Conservation (phyloP, 805 yeast genomes). For the Metschnikowia chrysomelidarum region DNA sequence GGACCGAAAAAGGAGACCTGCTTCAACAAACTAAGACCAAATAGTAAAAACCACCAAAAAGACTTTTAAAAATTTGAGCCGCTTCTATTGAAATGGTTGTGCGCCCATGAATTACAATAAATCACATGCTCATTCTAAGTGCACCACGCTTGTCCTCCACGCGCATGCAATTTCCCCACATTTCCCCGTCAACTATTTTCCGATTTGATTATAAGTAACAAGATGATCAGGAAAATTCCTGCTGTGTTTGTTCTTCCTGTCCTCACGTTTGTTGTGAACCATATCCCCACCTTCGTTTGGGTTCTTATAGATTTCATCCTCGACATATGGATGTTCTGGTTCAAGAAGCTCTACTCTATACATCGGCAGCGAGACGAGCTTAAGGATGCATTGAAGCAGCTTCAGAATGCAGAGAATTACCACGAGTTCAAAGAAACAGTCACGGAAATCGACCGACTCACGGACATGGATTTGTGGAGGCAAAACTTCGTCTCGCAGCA, state of each 20-base stretch:
- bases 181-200: neutral
- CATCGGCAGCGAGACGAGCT: constrained; percentile 43
- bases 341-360: constrained; percentile 33
- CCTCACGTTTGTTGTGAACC: constrained; percentile 29
- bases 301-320: constrained; percentile 39
- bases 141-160: neutral
- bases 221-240: constrained; percentile 14
- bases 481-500: constrained; percentile 77
- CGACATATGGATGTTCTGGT: constrained; percentile 50
- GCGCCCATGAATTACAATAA: no score
- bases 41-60: no score
- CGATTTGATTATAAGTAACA: neutral
- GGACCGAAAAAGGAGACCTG: no score
- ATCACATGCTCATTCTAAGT: no score
- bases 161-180: neutral
- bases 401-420: constrained; percentile 54
- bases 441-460: constrained; percentile 47
- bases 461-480: constrained; percentile 58
- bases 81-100: no score
- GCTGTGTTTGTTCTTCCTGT: constrained; percentile 18
- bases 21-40: no score
- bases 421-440: constrained; percentile 67
- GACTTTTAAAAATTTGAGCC: no score
- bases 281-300: constrained; percentile 42
- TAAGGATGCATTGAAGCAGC: constrained; percentile 46